Conservation (phyloP, 148 eudicot genomes). For the Chenopodium berlandieri region DNA sequence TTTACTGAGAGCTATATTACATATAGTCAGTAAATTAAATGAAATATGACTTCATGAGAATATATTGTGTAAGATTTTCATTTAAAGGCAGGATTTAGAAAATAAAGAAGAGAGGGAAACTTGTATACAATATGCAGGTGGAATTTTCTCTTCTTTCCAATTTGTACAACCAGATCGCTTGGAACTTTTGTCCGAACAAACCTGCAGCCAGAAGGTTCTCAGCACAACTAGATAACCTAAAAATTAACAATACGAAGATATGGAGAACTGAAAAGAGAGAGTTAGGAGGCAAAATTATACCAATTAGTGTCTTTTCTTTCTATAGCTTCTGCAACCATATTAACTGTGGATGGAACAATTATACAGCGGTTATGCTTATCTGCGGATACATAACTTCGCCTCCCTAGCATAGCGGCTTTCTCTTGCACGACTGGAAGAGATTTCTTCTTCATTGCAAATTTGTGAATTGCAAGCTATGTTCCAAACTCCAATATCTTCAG, state of each 20-base stretch:
- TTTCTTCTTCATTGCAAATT: slow-evolving; percentile 21
- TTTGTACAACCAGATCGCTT: slow-evolving; percentile 38
- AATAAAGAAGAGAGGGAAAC: neutral
- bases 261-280: neutral
- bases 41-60: neutral
- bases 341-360: slow-evolving; percentile 30
- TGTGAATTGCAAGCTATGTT: neutral
- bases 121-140: slow-evolving; percentile 48
- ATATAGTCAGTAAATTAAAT: neutral
- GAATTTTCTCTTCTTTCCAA: slow-evolving; percentile 36
- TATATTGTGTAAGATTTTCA: neutral
- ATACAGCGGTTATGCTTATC: slow-evolving; percentile 35
- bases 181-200: slow-evolving; percentile 36
- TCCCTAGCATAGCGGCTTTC: slow-evolving; percentile 16
- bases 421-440: slow-evolving; percentile 17
- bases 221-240: neutral
- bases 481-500: neutral
- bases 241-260: neutral
- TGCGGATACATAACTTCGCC: slow-evolving; percentile 10
- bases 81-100: slow-evolving; percentile 1
- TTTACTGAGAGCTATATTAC: neutral
- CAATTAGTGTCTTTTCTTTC: slow-evolving; percentile 37
- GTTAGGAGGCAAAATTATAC: slow-evolving; percentile 7
- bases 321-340: slow-evolving; percentile 41
- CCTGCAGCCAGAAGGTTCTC: slow-evolving; percentile 27